phyloP scores from a whole-genome alignment of 768 basidiomycete species.

The Amanita pallidorosea region DNA sequence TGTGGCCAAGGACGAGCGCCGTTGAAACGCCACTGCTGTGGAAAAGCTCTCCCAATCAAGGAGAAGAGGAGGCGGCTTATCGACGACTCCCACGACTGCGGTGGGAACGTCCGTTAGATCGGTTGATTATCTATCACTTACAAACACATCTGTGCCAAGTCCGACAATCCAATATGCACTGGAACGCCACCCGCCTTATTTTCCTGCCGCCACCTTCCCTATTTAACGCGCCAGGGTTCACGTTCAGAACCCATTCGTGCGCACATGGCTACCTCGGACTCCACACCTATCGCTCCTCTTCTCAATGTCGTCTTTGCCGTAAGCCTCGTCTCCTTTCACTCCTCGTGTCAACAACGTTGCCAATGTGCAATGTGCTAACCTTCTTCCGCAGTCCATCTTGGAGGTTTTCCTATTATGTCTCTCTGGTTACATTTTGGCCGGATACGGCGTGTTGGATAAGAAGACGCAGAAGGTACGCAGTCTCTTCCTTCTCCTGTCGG shows the following conservation, averaged over 20 bases:
- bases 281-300: slow-evolving; percentile 31
- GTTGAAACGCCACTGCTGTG: no score
- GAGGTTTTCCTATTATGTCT: slow-evolving; percentile 83
- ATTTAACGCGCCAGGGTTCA: not conserved
- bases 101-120: not conserved
- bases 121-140: not conserved
- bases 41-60: no score
- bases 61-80: no score
- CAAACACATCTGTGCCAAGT: not conserved
- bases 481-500: not conserved
- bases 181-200: not conserved
- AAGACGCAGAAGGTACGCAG: slow-evolving; percentile 70
- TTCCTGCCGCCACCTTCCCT: not conserved
- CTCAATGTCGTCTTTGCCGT: slow-evolving; percentile 52
- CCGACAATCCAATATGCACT: not conserved
- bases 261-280: not conserved
- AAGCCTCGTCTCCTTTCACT: slow-evolving; percentile 9
- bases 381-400: slow-evolving; percentile 57
- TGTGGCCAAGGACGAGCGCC: no score
- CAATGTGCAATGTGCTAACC: slow-evolving; percentile 3
- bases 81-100: not conserved
- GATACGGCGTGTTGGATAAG: slow-evolving; percentile 76
- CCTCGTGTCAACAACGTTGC: slow-evolving; percentile 1
- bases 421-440: slow-evolving; percentile 74
- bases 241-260: not conserved